These are phyloP conservation scores for Polygonum maritimum DNA, from an alignment of 148 eudicot species.

Conservation along the genomic window DNA sequence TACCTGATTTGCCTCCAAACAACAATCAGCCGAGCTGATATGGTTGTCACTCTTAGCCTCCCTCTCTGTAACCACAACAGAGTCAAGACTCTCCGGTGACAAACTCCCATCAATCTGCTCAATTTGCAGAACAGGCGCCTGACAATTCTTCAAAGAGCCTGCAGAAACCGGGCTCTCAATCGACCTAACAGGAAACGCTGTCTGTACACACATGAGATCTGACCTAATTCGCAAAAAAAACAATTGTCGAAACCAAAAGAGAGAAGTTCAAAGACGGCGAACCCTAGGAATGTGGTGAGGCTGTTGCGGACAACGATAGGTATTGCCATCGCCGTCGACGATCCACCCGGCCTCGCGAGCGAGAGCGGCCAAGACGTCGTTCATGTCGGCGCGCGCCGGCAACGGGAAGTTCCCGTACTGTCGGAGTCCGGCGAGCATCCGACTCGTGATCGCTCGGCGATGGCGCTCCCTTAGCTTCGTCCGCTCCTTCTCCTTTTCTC, in stretches of 20 bases:
- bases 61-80: conserved; percentile 50
- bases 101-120: conserved; percentile 48
- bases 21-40: conserved; percentile 35
- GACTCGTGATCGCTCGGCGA: conserved; percentile 68
- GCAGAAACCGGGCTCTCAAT: conserved; percentile 47
- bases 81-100: conserved; percentile 68
- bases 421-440: conserved; percentile 71
- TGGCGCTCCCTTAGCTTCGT: conserved; percentile 69
- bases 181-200: conserved; percentile 37
- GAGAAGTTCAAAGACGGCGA: no score
- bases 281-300: conserved; percentile 9
- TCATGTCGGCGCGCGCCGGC: conserved; percentile 68
- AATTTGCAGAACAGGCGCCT: conserved; percentile 38
- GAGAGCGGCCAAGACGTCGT: conserved; percentile 59
- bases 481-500: conserved; percentile 68
- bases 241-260: no score
- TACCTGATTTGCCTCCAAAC: conserved; percentile 58
- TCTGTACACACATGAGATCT: background rate
- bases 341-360: conserved; percentile 71
- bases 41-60: conserved; percentile 32
- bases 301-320: conserved; percentile 37
- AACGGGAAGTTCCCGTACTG: conserved; percentile 62
- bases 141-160: conserved; percentile 47
- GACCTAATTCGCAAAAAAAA: background rate
- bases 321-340: conserved; percentile 54